Evolutionary conservation across 2,329 filamentous ascomycete genomes (phyloP), one percentile per base, ranked within the genome.

Genomic region (Clonostachys sp.): DNA sequence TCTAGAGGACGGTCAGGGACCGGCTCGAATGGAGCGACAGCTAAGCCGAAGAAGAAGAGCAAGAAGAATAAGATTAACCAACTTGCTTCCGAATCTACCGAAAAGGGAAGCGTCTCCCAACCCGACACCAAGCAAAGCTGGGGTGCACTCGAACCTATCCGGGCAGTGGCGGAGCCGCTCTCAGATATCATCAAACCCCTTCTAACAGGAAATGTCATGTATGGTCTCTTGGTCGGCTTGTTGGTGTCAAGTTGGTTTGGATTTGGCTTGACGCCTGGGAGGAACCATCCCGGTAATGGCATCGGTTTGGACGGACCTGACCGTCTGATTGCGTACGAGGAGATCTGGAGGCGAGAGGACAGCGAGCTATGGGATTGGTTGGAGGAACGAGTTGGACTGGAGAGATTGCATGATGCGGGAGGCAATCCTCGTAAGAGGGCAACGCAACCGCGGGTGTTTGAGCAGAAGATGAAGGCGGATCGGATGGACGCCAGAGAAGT

Each of bases 361-460:
- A 89, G 81, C 54, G 89, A 94, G 57, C 71, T 96, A 10, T 96
- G 91, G 91, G 85, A 89, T 49, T 96, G 91, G 91, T 72, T 96
- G 5, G 91, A 96, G 64, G 89, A 95, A 57, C 79, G 91, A 16
- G 84, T 90, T 2, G 87, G 89, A 3, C 71, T 94, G 61, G 86
- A 90, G 48, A 73, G 71, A 49, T 67, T 78, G 53, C 68, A 63
- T 54, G 51, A 55, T 18, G 74, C 70, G n/a, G 49, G 55, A 18
- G 18, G 50, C 9, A 55, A 50, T 30, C 47, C 48, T 7, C 71
- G 76, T 42, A 77, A 80, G 55, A 72, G 66, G 51, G 69, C 70
- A 13, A 62, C 77, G 24, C 74, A 84, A 53, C 72, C 76, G 3
- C 75, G 74, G 34, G 74, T 83, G 3, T 70, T 80, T 20, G 78